Conservation (phyloP, 2,329 filamentous ascomycete species). For the Aurifilum marmelostoma region DNA sequence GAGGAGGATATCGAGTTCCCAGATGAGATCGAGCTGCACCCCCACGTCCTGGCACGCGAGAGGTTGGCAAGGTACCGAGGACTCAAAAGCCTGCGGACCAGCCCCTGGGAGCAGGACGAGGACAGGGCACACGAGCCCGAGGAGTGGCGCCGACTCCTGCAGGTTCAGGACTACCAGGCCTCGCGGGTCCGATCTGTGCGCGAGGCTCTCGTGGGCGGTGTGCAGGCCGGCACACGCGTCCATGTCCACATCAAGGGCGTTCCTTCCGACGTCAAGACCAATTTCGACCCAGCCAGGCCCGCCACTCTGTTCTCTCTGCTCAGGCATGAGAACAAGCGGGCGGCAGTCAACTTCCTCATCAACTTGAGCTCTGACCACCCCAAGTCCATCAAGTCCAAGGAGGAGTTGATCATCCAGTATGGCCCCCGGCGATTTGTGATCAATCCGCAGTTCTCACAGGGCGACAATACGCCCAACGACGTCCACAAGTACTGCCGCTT, state of each 20-base stretch:
- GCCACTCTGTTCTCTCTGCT: constrained; percentile 83
- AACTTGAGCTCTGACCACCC: constrained; percentile 78
- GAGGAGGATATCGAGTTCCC: constrained; percentile 94
- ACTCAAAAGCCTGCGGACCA: constrained; percentile 86
- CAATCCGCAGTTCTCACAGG: constrained; percentile 87
- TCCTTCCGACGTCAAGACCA: constrained; percentile 46
- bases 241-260: constrained; percentile 70
- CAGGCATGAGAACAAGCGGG: constrained; percentile 92
- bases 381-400: constrained; percentile 84
- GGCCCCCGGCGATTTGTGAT: constrained; percentile 85
- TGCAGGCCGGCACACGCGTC: constrained; percentile 81
- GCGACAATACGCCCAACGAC: constrained; percentile 91
- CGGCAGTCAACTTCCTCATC: constrained; percentile 86
- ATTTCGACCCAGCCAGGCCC: constrained; percentile 60
- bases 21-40: constrained; percentile 93
- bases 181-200: constrained; percentile 75
- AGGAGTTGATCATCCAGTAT: constrained; percentile 88
- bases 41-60: constrained; percentile 83
- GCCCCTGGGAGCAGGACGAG: constrained; percentile 85
- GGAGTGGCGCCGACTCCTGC: constrained; percentile 84
- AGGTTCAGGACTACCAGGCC: constrained; percentile 86
- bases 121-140: constrained; percentile 86
- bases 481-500: constrained; percentile 96
- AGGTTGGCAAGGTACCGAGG: constrained; percentile 85
- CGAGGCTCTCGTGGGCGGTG: constrained; percentile 87